Evolutionary conservation across 306 rosid species (phyloP), one percentile per base, ranked within the genome.

Genomic region (Carpinus viminea): DNA sequence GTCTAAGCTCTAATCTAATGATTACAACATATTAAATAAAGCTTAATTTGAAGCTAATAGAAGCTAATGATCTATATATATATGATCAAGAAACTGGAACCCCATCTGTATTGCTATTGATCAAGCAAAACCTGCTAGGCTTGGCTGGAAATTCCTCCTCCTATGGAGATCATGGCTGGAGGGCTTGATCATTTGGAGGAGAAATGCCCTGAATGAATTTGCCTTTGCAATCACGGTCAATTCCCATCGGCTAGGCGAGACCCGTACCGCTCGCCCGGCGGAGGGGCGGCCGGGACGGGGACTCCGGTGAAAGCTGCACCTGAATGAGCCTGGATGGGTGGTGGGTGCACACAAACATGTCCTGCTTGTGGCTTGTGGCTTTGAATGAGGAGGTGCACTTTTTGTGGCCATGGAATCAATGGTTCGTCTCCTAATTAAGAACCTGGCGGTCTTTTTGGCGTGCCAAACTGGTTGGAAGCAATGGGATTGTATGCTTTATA

Each of bases 331-430:
- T 0, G 91, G 90, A 10, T 93, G 96, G 0, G 43, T 74, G 68
- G 88, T 81, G 45, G 93, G 98, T 26, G 98, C 80, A 61, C 98
- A 93, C 75, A 82, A 12, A 78, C 96, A 93, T 17, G 78, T 84
- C 36, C 84, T 86, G 51, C 83, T 12, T 70, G 79, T 45, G 46
- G 52, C 21, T 8, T 57, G 75, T 46, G 80, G 62, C 54, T 70
- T 88, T 17, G 70, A 34, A 21, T 53, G 56, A 46, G 80, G 46
- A 38, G 74, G 15, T 38, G 5, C 47, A n/a, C 47, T 74, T 61
- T 41, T 78, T 43, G 88, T 73, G 74, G 89, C 87, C 91, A 86
- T 85, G 12, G 75, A 82, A 52, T 60, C 74, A 82, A 52, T 61
- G 4, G 20, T 43, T 65, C 20, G 17, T 41, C 20, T 54, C 75